Base-by-base conservation (phyloP, 768 basidiomycete genomes). In the Kwoniella newhampshirensis region DNA sequence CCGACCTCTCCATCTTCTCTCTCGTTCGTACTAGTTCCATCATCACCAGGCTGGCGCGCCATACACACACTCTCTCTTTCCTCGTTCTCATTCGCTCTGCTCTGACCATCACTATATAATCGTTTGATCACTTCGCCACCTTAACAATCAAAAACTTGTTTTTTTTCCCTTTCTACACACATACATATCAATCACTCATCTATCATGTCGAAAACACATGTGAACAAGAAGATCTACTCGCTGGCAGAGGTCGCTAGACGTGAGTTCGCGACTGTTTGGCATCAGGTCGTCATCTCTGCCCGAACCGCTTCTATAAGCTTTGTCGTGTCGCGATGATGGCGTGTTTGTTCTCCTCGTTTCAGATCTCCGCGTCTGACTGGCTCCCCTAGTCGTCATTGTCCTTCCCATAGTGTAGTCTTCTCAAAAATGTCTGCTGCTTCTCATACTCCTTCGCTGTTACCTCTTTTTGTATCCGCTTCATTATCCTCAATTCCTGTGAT, bases 231-330 rank as follows among this genome's bases (percentile, higher is more conserved):
- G 43, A 48, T 58, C 32, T 58, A 44, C 27, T 58, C 56, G 20
- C 42, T 58, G 11, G 56, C 56, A n/a, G 56, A 58, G 36, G 56
- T 58, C 7, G 25, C 46, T 15, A 58, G 50, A 35, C 56, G 56
- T 58, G 49, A 58, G 56, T 58, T 18, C 8, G 13, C 9, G n/a
- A n/a, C 5, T 18, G n/a, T 21, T 32, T 44, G 1, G 21, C 20
- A 30, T 32, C 28, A 21, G 27, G 15, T 41, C 40, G 0, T 3
- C 39, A 15, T 46, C n/a, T n/a, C n/a, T n/a, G n/a, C n/a, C n/a
- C n/a, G n/a, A n/a, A n/a, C n/a, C n/a, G n/a, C n/a, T n/a, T n/a
- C n/a, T n/a, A n/a, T n/a, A n/a, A n/a, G n/a, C n/a, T n/a, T n/a
- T n/a, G n/a, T n/a, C n/a, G n/a, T n/a, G n/a, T n/a, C n/a, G n/a